phyloP scores from a whole-genome alignment of 1,284 basidiomycete species.

The Sporisorium iseilematis-ciliati region DNA sequence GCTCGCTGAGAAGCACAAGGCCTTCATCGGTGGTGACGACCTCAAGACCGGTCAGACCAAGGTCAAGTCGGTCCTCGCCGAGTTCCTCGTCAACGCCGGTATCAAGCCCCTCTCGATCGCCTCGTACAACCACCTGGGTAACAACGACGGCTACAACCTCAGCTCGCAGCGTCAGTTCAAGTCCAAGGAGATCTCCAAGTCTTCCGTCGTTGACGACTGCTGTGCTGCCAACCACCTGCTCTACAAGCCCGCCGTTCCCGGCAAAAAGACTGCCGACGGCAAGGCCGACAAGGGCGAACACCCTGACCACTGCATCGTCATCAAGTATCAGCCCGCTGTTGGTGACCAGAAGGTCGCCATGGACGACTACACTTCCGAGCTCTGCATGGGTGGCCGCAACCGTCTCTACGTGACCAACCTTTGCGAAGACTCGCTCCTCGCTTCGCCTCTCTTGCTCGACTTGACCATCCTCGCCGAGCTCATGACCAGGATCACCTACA shows the following conservation, averaged over 20 bases:
- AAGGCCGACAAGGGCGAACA: constrained; percentile 83
- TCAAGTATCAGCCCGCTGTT: constrained; percentile 78
- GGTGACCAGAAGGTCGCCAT: constrained; percentile 89
- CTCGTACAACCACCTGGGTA: constrained; percentile 98
- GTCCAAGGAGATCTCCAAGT: constrained; percentile 90
- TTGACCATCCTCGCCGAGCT: constrained; percentile 93
- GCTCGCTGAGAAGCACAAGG: constrained; percentile 87
- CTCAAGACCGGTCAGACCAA: constrained; percentile 79
- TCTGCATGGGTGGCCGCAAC: constrained; percentile 75
- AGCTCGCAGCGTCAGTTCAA: constrained; percentile 92
- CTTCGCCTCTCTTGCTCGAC: constrained; percentile 95
- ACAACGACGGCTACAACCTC: constrained; percentile 96
- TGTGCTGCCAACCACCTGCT: constrained; percentile 82
- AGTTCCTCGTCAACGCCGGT: constrained; percentile 98
- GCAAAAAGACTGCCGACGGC: constrained; percentile 70
- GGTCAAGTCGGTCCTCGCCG: constrained; percentile 87
- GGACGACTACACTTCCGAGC: constrained; percentile 97
- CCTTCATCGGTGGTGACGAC: constrained; percentile 98
- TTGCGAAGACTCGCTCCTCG: constrained; percentile 87
- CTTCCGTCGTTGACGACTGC: constrained; percentile 87
- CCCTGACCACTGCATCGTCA: constrained; percentile 94
- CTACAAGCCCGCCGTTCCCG: constrained; percentile 79
- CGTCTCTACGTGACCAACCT: constrained; percentile 59
- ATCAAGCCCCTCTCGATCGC: constrained; percentile 98
- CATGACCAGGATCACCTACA: constrained; percentile 88